Base-by-base conservation (phyloP, 768 basidiomycete species). In the Nidularia pulvinata region DNA sequence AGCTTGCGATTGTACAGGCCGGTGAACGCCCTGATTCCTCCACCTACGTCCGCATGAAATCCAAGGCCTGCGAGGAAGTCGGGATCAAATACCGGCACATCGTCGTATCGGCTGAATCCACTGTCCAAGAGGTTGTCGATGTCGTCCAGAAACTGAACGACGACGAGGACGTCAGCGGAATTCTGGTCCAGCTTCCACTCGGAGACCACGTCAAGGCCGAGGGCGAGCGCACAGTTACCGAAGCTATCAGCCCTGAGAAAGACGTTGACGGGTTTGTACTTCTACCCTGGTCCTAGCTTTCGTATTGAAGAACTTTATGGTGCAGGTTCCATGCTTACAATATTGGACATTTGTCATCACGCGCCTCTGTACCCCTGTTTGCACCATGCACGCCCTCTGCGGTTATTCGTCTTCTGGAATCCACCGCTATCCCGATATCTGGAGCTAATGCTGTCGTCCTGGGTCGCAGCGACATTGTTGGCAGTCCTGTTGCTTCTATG, bases 391-490 rank as follows among this genome's bases (percentile, higher is more conserved):
- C 97, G 5, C 96, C 97, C 0, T 85, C 94, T 16, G 97, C 93
- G 16, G 88, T 95, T 50, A 91, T 98, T 61, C 84, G 85, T 56
- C 84, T 99, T 45, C 79, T 99, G 61, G 93, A 98, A 62, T 86
- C 86, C 6, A 92, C 94, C n/a, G 87, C 85, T 5, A 79, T 92
- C 53, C 61, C 83, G 14, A 77, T 98, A 54, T 70, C 85, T 16
- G 95, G 97, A 51, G 77, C 91, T 39, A 83, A 86, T 63, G 86
- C 89, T 9, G 95, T 98, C 54, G 94, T 99, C 22, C 87, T 99
- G 44, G 97, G 97, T 56, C 88, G 97, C 59, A 94, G 91, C 65
- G 97, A 99, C 65, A 98, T 99, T 62, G 97, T 99, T 52, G 97
- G 97, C 51, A 96, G 85, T 61, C 97, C 97, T 32, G 95, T 98